Evolutionary conservation across 2,329 filamentous ascomycete species (phyloP), one percentile per base, ranked within the genome.

Genomic region (Colletotrichum acutatum): DNA sequence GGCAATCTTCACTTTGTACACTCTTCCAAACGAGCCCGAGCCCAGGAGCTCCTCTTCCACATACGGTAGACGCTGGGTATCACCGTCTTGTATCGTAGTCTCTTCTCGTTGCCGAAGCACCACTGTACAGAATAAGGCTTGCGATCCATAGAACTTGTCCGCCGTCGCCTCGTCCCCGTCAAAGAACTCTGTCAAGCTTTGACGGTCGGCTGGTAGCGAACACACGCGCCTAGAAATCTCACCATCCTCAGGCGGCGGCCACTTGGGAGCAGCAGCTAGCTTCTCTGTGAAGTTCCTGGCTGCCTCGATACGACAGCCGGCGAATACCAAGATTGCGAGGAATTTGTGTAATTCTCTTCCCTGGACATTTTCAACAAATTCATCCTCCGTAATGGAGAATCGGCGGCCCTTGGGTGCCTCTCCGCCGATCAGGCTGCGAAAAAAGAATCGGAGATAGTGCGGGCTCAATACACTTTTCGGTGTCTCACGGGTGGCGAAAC

Each of bases 21-120:
- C 79, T 28, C 75, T 78, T 14, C 82, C 82, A 71, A 80, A 83
- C 1, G 79, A 75, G 0, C 82, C 82, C 16, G 6, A 12, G 12
- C 64, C 54, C 12, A 66, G 14, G 3, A 52, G 34, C 37, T 59
- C 24, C 1, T 66, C 64, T 37, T 59, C 37, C 7, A 66, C 26
- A 24, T 49, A 66, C 11, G 64, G 64, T 11, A 59, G 53, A 7
- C 64, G 26, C 24, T 66, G 64, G 5, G 54, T 58, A 19, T 66
- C 53, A 7, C 24, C 19, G 24, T 66, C 34, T 1, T 34, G 24
- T 7, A 66, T 28, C 9, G 7, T 19, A 5, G 24, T 49, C 8
- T 66, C 54, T n/a, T 66, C 54, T 5, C 64, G 28, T 49, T 66
- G 53, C 7, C 26, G 2, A 6, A 66, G 53, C 16, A 66, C 64